Evolutionary conservation across 768 basidiomycete species (phyloP).

Genomic region (Tephrocybe sp.): DNA sequence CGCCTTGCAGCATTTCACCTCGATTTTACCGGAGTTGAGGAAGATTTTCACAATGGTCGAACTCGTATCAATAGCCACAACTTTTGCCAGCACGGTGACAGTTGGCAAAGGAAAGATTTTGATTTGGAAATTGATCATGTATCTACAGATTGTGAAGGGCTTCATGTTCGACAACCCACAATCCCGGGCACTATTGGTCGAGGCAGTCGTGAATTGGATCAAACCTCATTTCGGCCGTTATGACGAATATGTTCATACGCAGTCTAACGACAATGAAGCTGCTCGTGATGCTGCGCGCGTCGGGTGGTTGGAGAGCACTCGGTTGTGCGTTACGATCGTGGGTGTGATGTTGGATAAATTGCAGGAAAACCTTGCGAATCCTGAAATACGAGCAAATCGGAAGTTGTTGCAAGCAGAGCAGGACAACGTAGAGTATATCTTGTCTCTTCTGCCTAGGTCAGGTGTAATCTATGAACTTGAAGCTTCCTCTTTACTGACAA

Average conservation of each 20-base stretch:
- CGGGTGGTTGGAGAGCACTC: constrained; percentile 85
- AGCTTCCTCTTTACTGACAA: background rate
- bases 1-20: constrained; percentile 90
- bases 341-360: constrained; percentile 90
- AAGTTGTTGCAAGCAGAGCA: constrained; percentile 74
- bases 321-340: constrained; percentile 87
- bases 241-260: constrained; percentile 73
- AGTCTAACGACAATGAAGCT: constrained; percentile 64
- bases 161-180: constrained; percentile 84
- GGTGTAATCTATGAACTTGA: constrained; percentile 20
- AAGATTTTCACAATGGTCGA: constrained; percentile 82
- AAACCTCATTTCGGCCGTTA: constrained; percentile 93
- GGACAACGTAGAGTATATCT: constrained; percentile 85
- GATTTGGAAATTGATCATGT: constrained; percentile 93
- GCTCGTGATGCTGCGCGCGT: constrained; percentile 75
- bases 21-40: constrained; percentile 84
- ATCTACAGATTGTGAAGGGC: constrained; percentile 86
- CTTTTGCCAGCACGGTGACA: constrained; percentile 83
- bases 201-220: constrained; percentile 90
- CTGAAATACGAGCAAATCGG: constrained; percentile 60
- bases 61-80: constrained; percentile 82
- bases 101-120: constrained; percentile 83
- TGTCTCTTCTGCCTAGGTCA: constrained; percentile 82
- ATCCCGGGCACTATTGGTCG: constrained; percentile 77
- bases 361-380: constrained; percentile 75